These are phyloP conservation scores for Taphrina deformans DNA, from an alignment of 1,139 yeast species.

Conservation along the genomic window DNA sequence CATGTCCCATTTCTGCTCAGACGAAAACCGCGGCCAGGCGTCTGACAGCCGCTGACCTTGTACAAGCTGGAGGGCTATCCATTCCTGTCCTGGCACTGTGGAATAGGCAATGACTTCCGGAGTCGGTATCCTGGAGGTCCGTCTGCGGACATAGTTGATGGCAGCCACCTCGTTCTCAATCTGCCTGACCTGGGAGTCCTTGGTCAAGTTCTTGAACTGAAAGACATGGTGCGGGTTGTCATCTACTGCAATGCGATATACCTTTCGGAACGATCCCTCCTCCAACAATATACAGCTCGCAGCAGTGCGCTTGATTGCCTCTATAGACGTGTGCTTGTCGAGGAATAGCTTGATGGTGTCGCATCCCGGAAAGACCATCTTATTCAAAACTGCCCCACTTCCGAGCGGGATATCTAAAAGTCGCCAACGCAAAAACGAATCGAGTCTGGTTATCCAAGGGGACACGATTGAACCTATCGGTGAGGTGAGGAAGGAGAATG, in stretches of 20 bases:
- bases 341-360: not conserved
- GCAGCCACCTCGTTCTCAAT: slow-evolving; percentile 14
- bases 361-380: not conserved
- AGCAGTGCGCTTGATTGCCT: not conserved
- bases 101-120: slow-evolving; percentile 7
- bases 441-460: too few relatives aligned
- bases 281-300: not conserved
- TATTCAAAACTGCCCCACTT: not conserved
- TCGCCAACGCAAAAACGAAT: too few relatives aligned
- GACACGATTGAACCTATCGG: too few relatives aligned
- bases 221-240: slow-evolving; percentile 2
- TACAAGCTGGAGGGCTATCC: not conserved
- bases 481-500: too few relatives aligned
- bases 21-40: not conserved
- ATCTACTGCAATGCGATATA: not conserved
- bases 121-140: not conserved
- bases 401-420: not conserved
- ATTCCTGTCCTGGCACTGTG: not conserved
- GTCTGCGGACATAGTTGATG: slow-evolving; percentile 1
- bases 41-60: not conserved
- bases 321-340: not conserved
- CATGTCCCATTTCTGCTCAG: not conserved
- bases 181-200: not conserved
- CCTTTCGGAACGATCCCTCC: not conserved
- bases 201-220: not conserved